Percentiles rank a stretch among this genome's conserved stretches.
Conservation (phyloP, 257 asterid species). For the Coffea canephora region DNA sequence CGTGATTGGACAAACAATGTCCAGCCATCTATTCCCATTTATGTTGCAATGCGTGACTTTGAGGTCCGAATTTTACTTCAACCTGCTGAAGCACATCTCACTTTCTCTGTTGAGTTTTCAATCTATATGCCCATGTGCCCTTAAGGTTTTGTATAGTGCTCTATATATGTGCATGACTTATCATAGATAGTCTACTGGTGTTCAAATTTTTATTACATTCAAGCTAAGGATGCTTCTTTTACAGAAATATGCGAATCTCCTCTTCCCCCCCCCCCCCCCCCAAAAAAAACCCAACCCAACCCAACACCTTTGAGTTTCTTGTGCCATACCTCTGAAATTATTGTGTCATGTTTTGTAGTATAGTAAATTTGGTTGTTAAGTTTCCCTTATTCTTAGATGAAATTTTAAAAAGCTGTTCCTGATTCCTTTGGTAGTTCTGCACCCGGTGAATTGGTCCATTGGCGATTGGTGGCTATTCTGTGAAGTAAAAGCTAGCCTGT, state of each 20-base stretch:
- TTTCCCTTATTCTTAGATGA: too few relatives aligned
- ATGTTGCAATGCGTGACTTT: slow-evolving; percentile 86
- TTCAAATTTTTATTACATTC: background rate
- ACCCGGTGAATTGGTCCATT: too few relatives aligned
- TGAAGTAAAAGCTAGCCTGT: too few relatives aligned
- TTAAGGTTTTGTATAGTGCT: background rate
- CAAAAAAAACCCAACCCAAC: too few relatives aligned
- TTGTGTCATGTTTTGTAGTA: too few relatives aligned
- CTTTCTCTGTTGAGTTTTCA: background rate
- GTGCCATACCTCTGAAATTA: background rate
- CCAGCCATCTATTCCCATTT: slow-evolving; percentile 81
- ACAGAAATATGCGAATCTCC: background rate
- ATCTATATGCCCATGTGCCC: background rate
- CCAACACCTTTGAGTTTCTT: background rate
- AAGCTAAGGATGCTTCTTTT: background rate
- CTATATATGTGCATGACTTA: background rate
- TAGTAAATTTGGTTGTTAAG: too few relatives aligned
- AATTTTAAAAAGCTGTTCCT: too few relatives aligned
- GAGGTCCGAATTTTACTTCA: slow-evolving; percentile 52
- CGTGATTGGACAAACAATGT: slow-evolving; percentile 99
- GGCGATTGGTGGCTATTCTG: too few relatives aligned
- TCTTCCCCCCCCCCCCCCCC: background rate
- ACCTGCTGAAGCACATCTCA: background rate
- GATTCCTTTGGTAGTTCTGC: too few relatives aligned
- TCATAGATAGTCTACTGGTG: background rate